These are phyloP conservation scores for Tieghemiomyces parasiticus DNA, from an alignment of 192 early-diverging fungal species.

Conservation along the genomic window DNA sequence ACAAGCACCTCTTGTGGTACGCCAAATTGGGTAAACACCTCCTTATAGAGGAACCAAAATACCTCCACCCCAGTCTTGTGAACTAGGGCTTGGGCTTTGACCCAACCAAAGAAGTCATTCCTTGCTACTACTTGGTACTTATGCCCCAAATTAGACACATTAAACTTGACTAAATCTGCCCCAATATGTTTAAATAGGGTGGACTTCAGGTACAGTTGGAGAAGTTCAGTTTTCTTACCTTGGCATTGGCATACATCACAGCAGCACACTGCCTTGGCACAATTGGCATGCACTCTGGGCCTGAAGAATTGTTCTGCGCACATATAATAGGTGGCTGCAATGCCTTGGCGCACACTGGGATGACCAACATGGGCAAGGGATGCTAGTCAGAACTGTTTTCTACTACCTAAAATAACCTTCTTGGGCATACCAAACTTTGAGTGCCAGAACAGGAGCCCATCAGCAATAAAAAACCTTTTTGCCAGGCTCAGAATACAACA, in stretches of 20 bases:
- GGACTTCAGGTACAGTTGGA: background rate
- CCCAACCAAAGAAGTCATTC: conserved; percentile 11
- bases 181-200: conserved; percentile 7
- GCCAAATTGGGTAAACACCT: conserved; percentile 5
- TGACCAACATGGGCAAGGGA: conserved; percentile 1
- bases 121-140: conserved; percentile 7
- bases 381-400: background rate
- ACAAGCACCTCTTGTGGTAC: conserved; percentile 8
- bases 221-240: background rate
- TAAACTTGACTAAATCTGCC: background rate
- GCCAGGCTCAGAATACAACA: no score
- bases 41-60: conserved; percentile 9
- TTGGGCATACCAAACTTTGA: background rate
- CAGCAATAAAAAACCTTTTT: conserved; percentile 4
- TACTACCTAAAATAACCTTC: background rate
- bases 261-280: background rate
- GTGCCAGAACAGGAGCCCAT: background rate
- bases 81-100: conserved; percentile 8
- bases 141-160: background rate
- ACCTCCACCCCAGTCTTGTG: background rate
- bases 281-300: background rate
- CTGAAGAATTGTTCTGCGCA: background rate
- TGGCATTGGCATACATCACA: conserved; percentile 8
- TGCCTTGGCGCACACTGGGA: conserved; percentile 7
- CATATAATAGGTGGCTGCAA: background rate